phyloP scores from a whole-genome alignment of 1,284 basidiomycete species.

The Bjerkandera adusta region DNA sequence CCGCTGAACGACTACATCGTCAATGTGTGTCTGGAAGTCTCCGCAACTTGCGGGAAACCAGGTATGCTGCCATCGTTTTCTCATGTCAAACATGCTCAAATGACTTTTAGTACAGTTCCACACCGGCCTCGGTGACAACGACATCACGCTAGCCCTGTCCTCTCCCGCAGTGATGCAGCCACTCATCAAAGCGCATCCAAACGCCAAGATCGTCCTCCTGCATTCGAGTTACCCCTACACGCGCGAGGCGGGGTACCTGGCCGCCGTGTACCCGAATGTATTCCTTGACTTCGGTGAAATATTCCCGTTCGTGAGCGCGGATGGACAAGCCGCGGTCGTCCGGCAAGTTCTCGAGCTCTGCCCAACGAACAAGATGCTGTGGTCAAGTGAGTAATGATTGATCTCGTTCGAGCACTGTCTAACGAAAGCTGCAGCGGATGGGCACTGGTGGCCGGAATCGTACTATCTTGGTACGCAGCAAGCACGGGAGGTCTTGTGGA shows the following conservation, averaged over 20 bases:
- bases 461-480: conserved; percentile 68
- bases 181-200: conserved; percentile 59
- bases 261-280: conserved; percentile 67
- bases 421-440: conserved; percentile 51
- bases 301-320: conserved; percentile 64
- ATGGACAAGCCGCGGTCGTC: conserved; percentile 58
- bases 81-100: neutral
- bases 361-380: conserved; percentile 75
- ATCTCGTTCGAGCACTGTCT: neutral
- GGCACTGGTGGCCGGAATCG: conserved; percentile 76
- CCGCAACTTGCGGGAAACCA: conserved; percentile 52
- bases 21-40: conserved; percentile 48
- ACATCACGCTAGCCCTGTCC: conserved; percentile 55
- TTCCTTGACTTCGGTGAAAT: conserved; percentile 79
- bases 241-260: conserved; percentile 71
- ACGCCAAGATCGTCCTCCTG: conserved; percentile 61
- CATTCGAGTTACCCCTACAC: conserved; percentile 75
- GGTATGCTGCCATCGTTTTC: conserved; percentile 35
- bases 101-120: conserved; percentile 72
- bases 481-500: conserved; percentile 56
- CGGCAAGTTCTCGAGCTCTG: conserved; percentile 65
- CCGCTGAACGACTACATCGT: conserved; percentile 66
- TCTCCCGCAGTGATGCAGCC: conserved; percentile 68
- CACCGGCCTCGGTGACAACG: conserved; percentile 74
- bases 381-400: conserved; percentile 56